Conservation (phyloP, 139 green algal species). For the Ulvella scutata region DNA sequence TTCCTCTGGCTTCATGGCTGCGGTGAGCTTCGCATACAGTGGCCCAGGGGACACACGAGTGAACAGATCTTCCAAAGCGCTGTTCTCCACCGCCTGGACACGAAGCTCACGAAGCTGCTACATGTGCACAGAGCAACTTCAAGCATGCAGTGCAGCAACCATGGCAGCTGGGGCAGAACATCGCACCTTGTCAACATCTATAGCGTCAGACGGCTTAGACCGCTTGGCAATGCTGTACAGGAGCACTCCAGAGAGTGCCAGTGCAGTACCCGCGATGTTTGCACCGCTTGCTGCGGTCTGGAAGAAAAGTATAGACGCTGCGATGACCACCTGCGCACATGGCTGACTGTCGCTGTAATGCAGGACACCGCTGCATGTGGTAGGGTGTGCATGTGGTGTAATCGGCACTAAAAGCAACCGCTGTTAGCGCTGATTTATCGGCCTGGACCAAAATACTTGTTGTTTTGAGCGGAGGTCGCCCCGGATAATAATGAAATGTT, state of each 20-base stretch:
- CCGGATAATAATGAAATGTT: no score
- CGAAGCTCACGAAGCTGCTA: background rate
- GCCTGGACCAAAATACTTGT: no score
- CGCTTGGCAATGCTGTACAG: slow-evolving; percentile 75
- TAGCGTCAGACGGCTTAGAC: slow-evolving; percentile 6
- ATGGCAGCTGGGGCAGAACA: background rate
- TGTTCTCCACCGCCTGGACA: background rate
- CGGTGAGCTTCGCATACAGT: background rate
- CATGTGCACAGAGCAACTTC: background rate
- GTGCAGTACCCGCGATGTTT: slow-evolving; percentile 38
- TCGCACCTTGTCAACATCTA: background rate
- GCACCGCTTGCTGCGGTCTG: slow-evolving; percentile 3
- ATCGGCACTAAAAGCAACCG: no score
- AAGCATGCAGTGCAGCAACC: background rate
- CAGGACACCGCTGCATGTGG: no score
- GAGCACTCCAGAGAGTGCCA: slow-evolving; percentile 85
- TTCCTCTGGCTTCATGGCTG: background rate
- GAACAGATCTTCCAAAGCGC: background rate
- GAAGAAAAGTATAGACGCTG: slow-evolving; percentile 13
- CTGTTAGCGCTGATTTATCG: no score
- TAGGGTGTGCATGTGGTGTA: no score
- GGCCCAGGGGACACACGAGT: background rate
- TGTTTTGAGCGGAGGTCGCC: no score
- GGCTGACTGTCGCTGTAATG: no score
- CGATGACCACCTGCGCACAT: slow-evolving; percentile 11